These are phyloP conservation scores for Arachis monticola DNA, from an alignment of 331 rosid species.

Conservation along the genomic window DNA sequence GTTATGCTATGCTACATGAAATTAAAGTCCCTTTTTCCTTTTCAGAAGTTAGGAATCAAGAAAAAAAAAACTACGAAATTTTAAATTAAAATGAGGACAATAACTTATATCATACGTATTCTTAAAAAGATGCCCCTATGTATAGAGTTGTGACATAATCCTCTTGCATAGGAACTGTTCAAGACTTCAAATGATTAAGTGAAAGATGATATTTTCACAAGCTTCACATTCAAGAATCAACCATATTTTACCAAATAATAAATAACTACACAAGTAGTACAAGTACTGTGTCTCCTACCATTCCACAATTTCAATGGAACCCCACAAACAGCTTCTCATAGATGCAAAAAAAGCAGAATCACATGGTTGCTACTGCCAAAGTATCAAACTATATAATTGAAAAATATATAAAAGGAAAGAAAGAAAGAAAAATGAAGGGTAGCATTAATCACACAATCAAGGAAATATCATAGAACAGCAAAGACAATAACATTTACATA, in stretches of 20 bases:
- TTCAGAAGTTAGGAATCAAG: constrained; percentile 18
- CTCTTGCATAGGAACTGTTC: neutral
- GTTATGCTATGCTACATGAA: neutral
- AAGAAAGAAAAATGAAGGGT: neutral
- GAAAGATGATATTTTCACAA: constrained; percentile 17
- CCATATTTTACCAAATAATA: neutral
- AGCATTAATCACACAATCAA: constrained; percentile 30
- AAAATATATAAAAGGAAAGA: too few species aligned
- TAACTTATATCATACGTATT: constrained; percentile 14
- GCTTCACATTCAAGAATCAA: constrained; percentile 7
- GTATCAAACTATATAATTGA: too few species aligned
- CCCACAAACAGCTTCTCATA: neutral
- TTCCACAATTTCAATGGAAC: neutral
- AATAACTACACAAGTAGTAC: neutral
- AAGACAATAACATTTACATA: neutral
- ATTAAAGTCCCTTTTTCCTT: neutral
- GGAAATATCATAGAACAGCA: neutral
- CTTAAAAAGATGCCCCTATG: constrained; percentile 22
- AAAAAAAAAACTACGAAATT: neutral
- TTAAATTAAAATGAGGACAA: neutral
- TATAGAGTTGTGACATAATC: neutral
- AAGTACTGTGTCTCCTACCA: neutral
- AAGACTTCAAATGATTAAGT: neutral
- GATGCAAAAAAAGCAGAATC: neutral
- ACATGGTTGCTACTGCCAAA: neutral